Evolutionary conservation across 352 stramenopile genomes (phyloP), one percentile per base, ranked within the genome.

Genomic region (Pythium sukuiense): DNA sequence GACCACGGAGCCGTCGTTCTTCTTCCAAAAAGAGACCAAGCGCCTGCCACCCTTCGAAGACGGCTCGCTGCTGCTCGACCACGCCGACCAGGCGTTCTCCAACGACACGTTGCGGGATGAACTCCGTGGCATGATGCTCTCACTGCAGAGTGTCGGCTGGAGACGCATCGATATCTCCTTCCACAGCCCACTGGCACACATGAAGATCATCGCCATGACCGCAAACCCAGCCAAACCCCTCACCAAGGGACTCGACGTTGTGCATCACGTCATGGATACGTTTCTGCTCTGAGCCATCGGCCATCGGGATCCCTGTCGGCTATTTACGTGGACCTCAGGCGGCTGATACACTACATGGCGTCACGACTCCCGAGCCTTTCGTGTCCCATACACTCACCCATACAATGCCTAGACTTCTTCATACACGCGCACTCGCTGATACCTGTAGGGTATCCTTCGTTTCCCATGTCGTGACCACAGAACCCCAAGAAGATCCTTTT

Each of bases 131-230:
- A 92, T 94, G 83, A 71, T 94, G 49, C 54, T 94, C 30, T 83
- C 78, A 2, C 65, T 94, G 50, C 85, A 94, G 66, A 88, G 78
- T 64, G 68, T 92, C 8, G 80, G 81, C 13, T 94, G 83, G 82
- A 76, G 83, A 24, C 81, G 85, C 7, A 79, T 91, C 24, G 85
- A 94, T 61, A 78, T 89, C 3, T 32, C 89, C 30, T 91, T 94
- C 56, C 74, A 87, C 49, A 88, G 77, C 33, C 70, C 87, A 1
- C 58, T 94, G 30, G 85, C 83, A 7, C 85, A 94, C 57, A 82
- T 91, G 61, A 81, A 85, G 61, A 94, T 94, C 68, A 90, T 94
- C 63, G 85, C 83, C 41, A 93, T 92, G 66, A 77, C 83, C 61
- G 76, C 81, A 12, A 86, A 85, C 30, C 67, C 76, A 12, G 45